These are phyloP conservation scores for Tagetes patula DNA, from an alignment of 129 eudicot species.

Conservation along the genomic window DNA sequence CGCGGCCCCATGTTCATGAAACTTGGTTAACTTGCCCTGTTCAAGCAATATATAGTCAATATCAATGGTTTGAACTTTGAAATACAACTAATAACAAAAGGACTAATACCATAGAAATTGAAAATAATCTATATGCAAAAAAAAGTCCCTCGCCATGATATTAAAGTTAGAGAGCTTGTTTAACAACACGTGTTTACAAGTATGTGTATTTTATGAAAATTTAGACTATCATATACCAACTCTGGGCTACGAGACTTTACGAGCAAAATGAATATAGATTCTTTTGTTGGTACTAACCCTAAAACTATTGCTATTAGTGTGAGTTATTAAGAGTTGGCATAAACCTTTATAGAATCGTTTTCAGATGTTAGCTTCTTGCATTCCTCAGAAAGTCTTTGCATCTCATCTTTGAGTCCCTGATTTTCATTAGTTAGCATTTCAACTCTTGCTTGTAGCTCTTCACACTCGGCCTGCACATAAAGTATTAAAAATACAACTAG, in stretches of 20 bases:
- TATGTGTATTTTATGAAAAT: not conserved
- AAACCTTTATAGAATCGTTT: slow-evolving; percentile 70
- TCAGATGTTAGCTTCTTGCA: slow-evolving; percentile 74
- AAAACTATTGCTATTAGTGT: not conserved
- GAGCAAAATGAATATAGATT: not conserved
- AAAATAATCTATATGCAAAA: not conserved
- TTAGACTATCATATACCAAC: not conserved
- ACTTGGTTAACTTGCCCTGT: slow-evolving; percentile 68
- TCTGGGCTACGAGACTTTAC: not conserved
- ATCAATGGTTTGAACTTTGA: not conserved
- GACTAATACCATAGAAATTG: not conserved
- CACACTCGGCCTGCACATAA: slow-evolving; percentile 73
- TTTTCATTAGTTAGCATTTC: slow-evolving; percentile 63
- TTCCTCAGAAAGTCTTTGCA: slow-evolving; percentile 69
- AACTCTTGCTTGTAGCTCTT: slow-evolving; percentile 82
- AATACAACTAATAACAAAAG: not conserved
- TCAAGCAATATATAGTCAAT: not conserved
- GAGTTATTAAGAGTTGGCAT: not conserved
- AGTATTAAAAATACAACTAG: not conserved
- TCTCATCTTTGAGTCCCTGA: slow-evolving; percentile 57
- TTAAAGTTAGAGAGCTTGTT: too few relatives aligned
- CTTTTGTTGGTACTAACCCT: not conserved
- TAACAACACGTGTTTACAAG: too few relatives aligned
- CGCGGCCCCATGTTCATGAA: slow-evolving; percentile 55
- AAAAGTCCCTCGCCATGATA: too few relatives aligned